Evolutionary conservation across 1,284 basidiomycete genomes (phyloP), one percentile per base, ranked within the genome.

Genomic region (Apiotrichum brassicae): DNA sequence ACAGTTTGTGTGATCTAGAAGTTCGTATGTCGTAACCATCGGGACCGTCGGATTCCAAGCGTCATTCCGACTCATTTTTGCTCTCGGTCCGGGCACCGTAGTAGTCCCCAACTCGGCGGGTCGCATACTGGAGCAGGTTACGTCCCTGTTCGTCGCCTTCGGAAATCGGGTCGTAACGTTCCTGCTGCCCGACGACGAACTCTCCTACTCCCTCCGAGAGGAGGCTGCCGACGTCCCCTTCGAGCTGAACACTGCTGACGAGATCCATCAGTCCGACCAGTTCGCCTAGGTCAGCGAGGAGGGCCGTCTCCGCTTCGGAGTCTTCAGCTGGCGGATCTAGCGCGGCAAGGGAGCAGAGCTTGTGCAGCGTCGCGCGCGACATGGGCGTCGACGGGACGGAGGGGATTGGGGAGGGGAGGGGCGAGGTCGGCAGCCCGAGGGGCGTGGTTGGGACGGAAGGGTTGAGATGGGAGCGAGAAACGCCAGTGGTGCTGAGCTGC

Each of bases 211-310:
- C 49, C 8, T 38, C 46, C 6, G 43, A 47, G 6, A 54, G 46
- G 11, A 57, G 49, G 19, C 22, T 39, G 19, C 40, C 49, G 18
- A 54, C 50, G 32, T 45, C 51, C n/a, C 28, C 32, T 13, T 35
- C 34, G 14, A 58, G 37, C 40, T 53, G 30, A 9, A 58, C 57
- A 4, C 30, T 35, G 38, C 25, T 30, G 11, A 58, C 57, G 26
- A 55, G 46, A n/a, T 58, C 57, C 57, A 58, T 58, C n/a, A 58
- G 51, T 5, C 54, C 51, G 19, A 58, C 43, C 25, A 58, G 57
- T 28, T 58, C 51, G 38, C 51, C 49, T 19, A 58, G 49, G 13
- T 51, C 57, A 6, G 37, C 46, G 6, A 51, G 34, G n/a, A 58
- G 44, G 33, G 23, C 16, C 3, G 46, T 28, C 41, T 56, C 57